Conservation (phyloP, 768 basidiomycete species). For the Pleurotus cornucopiae region DNA sequence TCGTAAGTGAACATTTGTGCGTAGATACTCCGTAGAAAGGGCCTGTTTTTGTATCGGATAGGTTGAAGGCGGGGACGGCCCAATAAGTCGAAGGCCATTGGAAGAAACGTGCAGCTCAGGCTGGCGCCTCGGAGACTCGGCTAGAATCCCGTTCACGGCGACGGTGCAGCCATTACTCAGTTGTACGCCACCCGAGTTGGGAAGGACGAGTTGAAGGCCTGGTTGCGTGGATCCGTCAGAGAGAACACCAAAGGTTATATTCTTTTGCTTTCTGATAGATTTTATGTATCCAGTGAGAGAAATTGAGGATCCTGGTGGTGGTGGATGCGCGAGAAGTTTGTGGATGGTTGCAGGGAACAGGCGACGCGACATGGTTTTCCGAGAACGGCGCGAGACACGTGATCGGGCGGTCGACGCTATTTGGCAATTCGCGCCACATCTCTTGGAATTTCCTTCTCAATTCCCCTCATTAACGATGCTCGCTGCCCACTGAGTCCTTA, state of each 20-base stretch:
- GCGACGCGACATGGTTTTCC: background rate
- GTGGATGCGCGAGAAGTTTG: constrained; percentile 12
- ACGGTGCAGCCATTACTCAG: too few species aligned
- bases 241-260: constrained; percentile 78
- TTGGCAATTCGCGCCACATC: too few species aligned
- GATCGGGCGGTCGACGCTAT: too few species aligned
- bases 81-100: too few species aligned
- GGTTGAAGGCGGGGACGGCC: constrained; percentile 2
- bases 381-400: too few species aligned
- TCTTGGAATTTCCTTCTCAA: too few species aligned
- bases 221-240: constrained; percentile 72
- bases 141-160: too few species aligned
- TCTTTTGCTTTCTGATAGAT: constrained; percentile 83
- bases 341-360: constrained; percentile 17
- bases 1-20: constrained; percentile 87
- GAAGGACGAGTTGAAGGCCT: constrained; percentile 79
- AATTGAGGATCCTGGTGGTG: constrained; percentile 13
- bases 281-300: constrained; percentile 82
- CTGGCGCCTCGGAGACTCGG: too few species aligned
- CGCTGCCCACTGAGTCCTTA: too few species aligned
- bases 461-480: too few species aligned
- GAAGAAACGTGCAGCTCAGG: too few species aligned
- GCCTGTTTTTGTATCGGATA: constrained; percentile 94
- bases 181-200: constrained; percentile 7
- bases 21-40: constrained; percentile 72